Base-by-base conservation (phyloP, 495 filamentous ascomycete species). In the Platismatia glauca region DNA sequence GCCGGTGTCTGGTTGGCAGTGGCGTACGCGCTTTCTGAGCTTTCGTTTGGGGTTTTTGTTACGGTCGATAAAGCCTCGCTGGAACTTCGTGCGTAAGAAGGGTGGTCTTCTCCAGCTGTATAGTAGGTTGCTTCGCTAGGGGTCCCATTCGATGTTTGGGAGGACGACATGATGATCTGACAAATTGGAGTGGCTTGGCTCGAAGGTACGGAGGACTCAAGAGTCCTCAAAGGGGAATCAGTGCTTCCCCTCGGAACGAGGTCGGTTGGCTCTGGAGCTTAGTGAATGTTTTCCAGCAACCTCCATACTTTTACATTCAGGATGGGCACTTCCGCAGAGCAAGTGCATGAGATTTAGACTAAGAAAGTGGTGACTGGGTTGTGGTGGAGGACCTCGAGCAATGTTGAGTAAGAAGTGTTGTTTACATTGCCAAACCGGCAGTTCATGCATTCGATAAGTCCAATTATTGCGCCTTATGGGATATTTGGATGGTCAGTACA, bases 371-470 rank as follows among this genome's bases (percentile, higher is more conserved):
- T 31, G 24, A 31, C 33, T 27, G 7, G 7, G 24, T 4, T 33
- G 5, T n/a, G 16, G n/a, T 1, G 15, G 16, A 4, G 29, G 9
- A 12, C 20, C 4, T 3, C 27, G n/a, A 18, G 16, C 6, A 20
- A 33, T 31, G 50, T 53, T 33, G 29, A 33, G n/a, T 18, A 53
- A 20, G 33, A n/a, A 22, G 57, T 37, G 59, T 60, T 29, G 22
- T 60, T 39, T 64, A 58, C 33, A 37, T 12, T n/a, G 62, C 56
- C 35, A 64, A 50, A n/a, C 44, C 57, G 33, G 62, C 39, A 27
- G 34, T 20, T 37, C 46, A 52, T 52, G 22, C 48, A 52, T 6
- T 52, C 1, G 24, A 31, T 16, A 31, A 31, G 11, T 29, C 15
- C 15, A 24, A 3, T 53, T 9, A 8, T 8, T 53, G 50, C 29